Conservation (phyloP, 306 rosid genomes). For the Purshia tridentata region DNA sequence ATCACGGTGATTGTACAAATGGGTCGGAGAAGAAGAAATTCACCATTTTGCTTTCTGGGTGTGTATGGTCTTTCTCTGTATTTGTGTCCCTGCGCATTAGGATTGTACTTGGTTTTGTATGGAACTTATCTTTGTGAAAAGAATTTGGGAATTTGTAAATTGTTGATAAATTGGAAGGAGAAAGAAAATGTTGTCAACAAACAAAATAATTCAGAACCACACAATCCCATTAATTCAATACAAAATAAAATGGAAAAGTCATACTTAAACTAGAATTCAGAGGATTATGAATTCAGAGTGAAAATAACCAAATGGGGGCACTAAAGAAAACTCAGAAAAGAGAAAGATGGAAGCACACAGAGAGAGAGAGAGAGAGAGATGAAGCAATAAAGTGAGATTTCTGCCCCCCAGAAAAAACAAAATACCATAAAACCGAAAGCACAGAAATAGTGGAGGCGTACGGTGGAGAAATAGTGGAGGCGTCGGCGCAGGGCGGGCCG, state of each 20-base stretch:
- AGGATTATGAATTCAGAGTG: not conserved
- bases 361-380: not conserved
- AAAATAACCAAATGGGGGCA: not conserved
- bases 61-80: not conserved
- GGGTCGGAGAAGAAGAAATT: not conserved
- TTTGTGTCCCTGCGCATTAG: not conserved
- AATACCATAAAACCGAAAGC: too few relatives aligned
- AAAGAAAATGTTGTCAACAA: not conserved
- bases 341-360: not conserved
- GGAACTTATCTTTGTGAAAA: not conserved
- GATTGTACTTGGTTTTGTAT: not conserved
- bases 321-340: not conserved
- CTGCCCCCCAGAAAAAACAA: too few relatives aligned
- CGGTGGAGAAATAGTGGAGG: too few relatives aligned
- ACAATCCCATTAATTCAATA: not conserved
- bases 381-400: not conserved
- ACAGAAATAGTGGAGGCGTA: too few relatives aligned
- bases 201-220: not conserved
- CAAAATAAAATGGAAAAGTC: not conserved
- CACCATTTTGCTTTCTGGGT: not conserved
- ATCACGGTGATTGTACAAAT: slow-evolving; percentile 5
- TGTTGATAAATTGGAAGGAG: not conserved
- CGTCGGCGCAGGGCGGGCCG: too few relatives aligned
- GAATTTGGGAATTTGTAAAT: slow-evolving; percentile 6
- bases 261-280: not conserved